Evolutionary conservation across 2,329 filamentous ascomycete genomes (phyloP).

Genomic region (Hypoxylon sp.): DNA sequence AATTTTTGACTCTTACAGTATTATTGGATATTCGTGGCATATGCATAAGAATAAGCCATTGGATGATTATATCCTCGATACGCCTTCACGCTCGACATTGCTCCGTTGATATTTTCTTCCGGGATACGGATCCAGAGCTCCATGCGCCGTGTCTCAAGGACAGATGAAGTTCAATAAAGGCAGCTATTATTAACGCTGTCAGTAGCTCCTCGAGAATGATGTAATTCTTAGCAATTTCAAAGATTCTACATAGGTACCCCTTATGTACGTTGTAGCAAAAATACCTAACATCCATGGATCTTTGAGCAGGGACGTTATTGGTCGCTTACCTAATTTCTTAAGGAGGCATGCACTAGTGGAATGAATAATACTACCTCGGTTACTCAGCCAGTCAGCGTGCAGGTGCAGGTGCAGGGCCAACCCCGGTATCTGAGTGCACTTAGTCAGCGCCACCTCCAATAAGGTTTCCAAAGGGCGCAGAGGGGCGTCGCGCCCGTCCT

Average conservation of each 20-base stretch:
- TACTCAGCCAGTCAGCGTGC: no score
- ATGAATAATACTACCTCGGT: not conserved
- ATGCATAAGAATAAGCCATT: slow-evolving; percentile 16
- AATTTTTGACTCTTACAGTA: no score
- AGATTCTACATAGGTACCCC: no score
- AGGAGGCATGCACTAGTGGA: not conserved
- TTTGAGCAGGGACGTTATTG: no score
- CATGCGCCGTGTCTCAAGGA: slow-evolving; percentile 15
- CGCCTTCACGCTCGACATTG: slow-evolving; percentile 15
- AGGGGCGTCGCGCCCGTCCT: not conserved
- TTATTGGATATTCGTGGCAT: slow-evolving; percentile 16
- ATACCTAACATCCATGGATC: no score
- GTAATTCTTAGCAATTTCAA: no score
- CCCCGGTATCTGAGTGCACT: not conserved
- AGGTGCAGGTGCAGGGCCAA: no score
- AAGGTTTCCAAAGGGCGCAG: not conserved
- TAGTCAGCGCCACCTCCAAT: not conserved
- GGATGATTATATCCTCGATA: slow-evolving; percentile 23
- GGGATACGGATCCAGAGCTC: slow-evolving; percentile 5
- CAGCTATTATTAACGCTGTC: slow-evolving; percentile 11
- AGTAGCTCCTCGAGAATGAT: not conserved
- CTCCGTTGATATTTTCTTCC: slow-evolving; percentile 14
- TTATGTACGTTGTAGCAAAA: no score
- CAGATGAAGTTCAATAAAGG: slow-evolving; percentile 24
- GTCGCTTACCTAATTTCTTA: no score